Percentiles rank a stretch among this genome's conserved stretches.
Evolutionary conservation across 31 red algal species (phyloP).

Genomic region (Odonthalia washingtoniensis): DNA sequence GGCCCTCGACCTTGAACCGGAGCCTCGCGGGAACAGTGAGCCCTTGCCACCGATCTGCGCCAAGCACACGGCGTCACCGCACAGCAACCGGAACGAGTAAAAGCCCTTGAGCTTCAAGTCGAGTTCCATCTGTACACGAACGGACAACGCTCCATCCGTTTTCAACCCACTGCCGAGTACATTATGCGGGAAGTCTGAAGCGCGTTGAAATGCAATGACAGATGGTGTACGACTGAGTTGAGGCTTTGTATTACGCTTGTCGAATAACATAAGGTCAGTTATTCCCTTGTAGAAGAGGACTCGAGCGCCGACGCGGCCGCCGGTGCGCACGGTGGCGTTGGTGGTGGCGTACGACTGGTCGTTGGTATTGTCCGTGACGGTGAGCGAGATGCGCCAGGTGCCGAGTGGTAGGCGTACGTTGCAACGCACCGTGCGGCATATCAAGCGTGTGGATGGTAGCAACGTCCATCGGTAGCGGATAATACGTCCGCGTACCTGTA

Average conservation of each 20-base stretch:
- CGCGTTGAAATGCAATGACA: neutral
- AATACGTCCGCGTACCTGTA: neutral
- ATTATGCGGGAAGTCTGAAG: neutral
- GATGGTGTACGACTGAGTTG: neutral
- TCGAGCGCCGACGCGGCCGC: neutral
- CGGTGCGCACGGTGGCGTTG: neutral
- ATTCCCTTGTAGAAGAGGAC: neutral
- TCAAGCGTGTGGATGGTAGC: neutral
- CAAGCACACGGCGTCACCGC: neutral
- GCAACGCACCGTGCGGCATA: neutral
- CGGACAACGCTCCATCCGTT: neutral
- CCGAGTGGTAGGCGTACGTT: neutral
- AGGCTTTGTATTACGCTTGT: neutral
- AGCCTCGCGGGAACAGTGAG: neutral
- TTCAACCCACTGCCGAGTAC: too few species aligned
- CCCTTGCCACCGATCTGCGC: neutral
- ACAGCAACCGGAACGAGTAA: neutral
- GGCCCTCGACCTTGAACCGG: neutral
- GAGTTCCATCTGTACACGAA: neutral
- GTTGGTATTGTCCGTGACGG: neutral
- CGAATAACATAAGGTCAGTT: neutral
- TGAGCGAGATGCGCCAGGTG: neutral
- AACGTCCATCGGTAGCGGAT: neutral
- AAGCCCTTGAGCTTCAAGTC: neutral
- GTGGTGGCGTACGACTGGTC: neutral